Percentiles rank a stretch among this genome's conserved stretches.
Evolutionary conservation across 2,329 filamentous ascomycete genomes (phyloP).

Genomic region (Penicillium sp.): DNA sequence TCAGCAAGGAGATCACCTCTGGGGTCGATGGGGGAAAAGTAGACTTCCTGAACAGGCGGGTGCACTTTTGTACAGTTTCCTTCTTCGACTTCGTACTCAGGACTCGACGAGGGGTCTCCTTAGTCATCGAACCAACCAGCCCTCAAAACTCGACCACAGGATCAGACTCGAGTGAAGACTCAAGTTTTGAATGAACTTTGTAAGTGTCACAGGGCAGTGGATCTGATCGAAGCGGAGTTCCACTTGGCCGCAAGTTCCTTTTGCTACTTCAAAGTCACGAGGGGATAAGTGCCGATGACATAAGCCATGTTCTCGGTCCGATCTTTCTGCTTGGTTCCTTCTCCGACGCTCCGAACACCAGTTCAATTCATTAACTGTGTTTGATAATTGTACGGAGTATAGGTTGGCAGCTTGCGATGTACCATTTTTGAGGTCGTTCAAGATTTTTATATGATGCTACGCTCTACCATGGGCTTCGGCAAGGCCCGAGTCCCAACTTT

Average conservation of each 20-base stretch:
- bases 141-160: slow-evolving; percentile 16
- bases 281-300: slow-evolving; percentile 7
- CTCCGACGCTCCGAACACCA: neutral
- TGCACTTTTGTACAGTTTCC: slow-evolving; percentile 22
- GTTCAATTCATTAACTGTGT: neutral
- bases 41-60: slow-evolving; percentile 13
- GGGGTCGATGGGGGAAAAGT: slow-evolving; percentile 6
- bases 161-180: neutral
- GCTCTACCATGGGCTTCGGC: slow-evolving; percentile 28
- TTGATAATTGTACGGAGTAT: neutral
- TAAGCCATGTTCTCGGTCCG: slow-evolving; percentile 10
- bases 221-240: neutral
- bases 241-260: slow-evolving; percentile 4
- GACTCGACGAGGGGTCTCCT: slow-evolving; percentile 28
- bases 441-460: slow-evolving; percentile 18
- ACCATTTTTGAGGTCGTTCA: neutral
- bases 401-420: neutral
- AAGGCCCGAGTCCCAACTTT: slow-evolving; percentile 23
- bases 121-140: slow-evolving; percentile 24
- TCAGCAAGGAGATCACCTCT: slow-evolving; percentile 18
- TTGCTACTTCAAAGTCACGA: slow-evolving; percentile 4
- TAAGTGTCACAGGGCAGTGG: neutral
- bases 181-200: neutral
- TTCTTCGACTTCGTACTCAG: slow-evolving; percentile 19
- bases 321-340: slow-evolving; percentile 1